These are phyloP conservation scores for Chalaropsis thielavioides DNA, from an alignment of 2,329 filamentous ascomycete species.

Conservation along the genomic window DNA sequence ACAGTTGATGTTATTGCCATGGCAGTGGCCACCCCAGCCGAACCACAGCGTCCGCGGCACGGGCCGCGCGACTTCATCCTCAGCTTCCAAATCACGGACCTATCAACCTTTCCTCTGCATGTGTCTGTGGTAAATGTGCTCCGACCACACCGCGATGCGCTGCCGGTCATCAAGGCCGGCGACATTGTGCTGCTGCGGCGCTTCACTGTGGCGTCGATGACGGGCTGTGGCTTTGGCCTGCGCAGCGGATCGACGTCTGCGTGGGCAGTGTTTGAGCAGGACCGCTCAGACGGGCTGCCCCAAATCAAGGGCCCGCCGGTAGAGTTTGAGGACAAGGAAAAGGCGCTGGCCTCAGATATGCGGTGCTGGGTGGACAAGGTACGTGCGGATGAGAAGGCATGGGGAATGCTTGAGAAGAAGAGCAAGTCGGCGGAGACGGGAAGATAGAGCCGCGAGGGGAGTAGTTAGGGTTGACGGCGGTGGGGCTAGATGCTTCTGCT, in stretches of 20 bases:
- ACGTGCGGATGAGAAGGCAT: conserved; percentile 9
- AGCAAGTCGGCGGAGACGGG: conserved; percentile 1
- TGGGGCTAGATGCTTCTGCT: neutral
- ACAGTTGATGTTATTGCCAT: conserved; percentile 41
- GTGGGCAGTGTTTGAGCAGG: conserved; percentile 46
- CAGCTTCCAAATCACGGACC: conserved; percentile 43
- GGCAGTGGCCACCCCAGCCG: conserved; percentile 35
- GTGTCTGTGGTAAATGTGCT: conserved; percentile 44
- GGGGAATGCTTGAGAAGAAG: conserved; percentile 16
- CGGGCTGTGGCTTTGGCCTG: conserved; percentile 41
- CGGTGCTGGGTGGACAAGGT: conserved; percentile 6
- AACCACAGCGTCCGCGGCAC: conserved; percentile 40
- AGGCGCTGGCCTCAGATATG: conserved; percentile 15
- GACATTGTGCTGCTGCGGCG: conserved; percentile 44
- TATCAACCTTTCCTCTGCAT: conserved; percentile 35
- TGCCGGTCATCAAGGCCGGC: conserved; percentile 41
- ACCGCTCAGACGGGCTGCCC: conserved; percentile 27
- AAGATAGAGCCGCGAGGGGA: neutral
- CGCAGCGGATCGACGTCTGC: conserved; percentile 40
- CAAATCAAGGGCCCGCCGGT: conserved; percentile 47
- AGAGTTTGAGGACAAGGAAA: conserved; percentile 38
- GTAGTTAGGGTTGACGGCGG: neutral
- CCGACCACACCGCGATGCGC: conserved; percentile 41
- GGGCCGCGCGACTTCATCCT: conserved; percentile 46
- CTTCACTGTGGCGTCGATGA: conserved; percentile 40